A percentile compares a stretch with the other conserved stretches of the same genome.
Conservation (phyloP, 73 alveolate genomes). For the Uronychia binucleata region DNA sequence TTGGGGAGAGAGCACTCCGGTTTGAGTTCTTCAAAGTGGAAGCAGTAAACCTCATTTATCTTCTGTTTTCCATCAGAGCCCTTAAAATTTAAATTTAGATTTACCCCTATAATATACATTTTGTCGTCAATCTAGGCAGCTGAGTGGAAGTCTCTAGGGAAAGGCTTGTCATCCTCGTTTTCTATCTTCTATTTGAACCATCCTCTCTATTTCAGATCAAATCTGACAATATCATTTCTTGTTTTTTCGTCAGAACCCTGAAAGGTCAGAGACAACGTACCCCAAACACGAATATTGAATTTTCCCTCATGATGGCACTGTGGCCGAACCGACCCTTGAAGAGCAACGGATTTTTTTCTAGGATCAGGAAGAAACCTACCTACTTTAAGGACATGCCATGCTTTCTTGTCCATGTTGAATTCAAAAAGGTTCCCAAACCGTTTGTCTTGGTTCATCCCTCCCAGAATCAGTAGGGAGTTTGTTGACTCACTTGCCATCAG, state of each 20-base stretch:
- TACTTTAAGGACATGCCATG: slow-evolving; percentile 15
- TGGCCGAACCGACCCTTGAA: slow-evolving; percentile 57
- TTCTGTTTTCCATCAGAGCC: slow-evolving; percentile 48
- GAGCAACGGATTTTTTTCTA: slow-evolving; percentile 12
- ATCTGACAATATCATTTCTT: slow-evolving; percentile 26
- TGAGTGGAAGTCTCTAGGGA: slow-evolving; percentile 56
- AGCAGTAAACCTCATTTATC: slow-evolving; percentile 32
- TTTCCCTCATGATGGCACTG: background rate
- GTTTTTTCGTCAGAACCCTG: slow-evolving; percentile 31
- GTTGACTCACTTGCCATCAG: background rate
- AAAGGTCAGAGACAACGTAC: background rate
- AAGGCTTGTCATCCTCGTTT: slow-evolving; percentile 38
- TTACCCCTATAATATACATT: slow-evolving; percentile 53
- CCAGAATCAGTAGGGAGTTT: slow-evolving; percentile 13
- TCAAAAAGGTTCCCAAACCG: slow-evolving; percentile 33
- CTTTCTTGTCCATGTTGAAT: slow-evolving; percentile 13
- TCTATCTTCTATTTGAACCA: slow-evolving; percentile 5
- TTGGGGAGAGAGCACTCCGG: slow-evolving; percentile 15
- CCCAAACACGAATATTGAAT: slow-evolving; percentile 40
- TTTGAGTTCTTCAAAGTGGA: slow-evolving; percentile 10
- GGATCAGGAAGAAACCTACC: too few relatives aligned
- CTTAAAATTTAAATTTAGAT: too few relatives aligned
- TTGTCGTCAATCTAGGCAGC: slow-evolving; percentile 20
- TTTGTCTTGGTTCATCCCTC: slow-evolving; percentile 29
- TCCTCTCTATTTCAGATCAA: slow-evolving; percentile 17